Conservation (phyloP, 495 filamentous ascomycete species). For the Corynascus novoguineensis region DNA sequence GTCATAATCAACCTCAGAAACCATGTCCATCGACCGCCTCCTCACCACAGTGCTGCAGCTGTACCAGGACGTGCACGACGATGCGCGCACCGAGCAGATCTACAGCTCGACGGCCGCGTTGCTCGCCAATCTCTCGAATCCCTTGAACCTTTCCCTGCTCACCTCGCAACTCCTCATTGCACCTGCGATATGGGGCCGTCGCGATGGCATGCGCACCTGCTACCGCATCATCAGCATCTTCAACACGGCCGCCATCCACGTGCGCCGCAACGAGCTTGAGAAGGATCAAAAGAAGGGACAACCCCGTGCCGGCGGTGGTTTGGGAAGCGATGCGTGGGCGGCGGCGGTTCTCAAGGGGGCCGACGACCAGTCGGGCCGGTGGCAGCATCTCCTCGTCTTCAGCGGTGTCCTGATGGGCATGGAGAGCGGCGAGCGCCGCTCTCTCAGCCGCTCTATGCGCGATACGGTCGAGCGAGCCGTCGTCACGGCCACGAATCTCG, state of each 20-base stretch:
- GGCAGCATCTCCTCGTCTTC: slow-evolving; percentile 81
- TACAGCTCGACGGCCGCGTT: slow-evolving; percentile 77
- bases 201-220: slow-evolving; percentile 64
- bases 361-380: slow-evolving; percentile 75
- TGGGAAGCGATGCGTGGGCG: slow-evolving; percentile 70
- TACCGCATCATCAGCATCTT: slow-evolving; percentile 79
- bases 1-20: slow-evolving; percentile 1
- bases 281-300: slow-evolving; percentile 41
- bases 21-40: slow-evolving; percentile 48
- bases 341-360: slow-evolving; percentile 76
- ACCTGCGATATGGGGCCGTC: slow-evolving; percentile 70
- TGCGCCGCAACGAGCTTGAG: slow-evolving; percentile 52
- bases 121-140: slow-evolving; percentile 78
- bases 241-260: slow-evolving; percentile 70
- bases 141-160: slow-evolving; percentile 82
- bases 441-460: slow-evolving; percentile 56
- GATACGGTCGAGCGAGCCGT: slow-evolving; percentile 72
- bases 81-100: slow-evolving; percentile 50
- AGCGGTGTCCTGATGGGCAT: slow-evolving; percentile 79
- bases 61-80: slow-evolving; percentile 47
- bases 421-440: slow-evolving; percentile 59
- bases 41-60: slow-evolving; percentile 46
- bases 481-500: slow-evolving; percentile 71
- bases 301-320: slow-evolving; percentile 39
- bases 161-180: slow-evolving; percentile 84